These are phyloP conservation scores for Neofusicoccum ribis DNA, from an alignment of 2,329 filamentous ascomycete species.

Conservation along the genomic window DNA sequence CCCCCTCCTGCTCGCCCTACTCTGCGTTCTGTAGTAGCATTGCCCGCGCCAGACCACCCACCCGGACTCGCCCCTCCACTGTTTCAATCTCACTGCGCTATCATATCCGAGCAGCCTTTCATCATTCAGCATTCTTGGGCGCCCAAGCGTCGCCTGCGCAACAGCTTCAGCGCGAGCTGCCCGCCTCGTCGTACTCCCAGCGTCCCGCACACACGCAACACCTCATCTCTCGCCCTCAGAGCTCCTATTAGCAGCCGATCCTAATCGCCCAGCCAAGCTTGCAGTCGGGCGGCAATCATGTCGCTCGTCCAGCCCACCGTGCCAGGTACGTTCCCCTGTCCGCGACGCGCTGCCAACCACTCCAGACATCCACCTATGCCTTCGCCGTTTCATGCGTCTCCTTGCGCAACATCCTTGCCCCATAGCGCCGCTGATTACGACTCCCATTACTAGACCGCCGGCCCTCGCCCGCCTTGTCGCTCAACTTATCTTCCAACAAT, in stretches of 20 bases:
- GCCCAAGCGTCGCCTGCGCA: constrained; percentile 19
- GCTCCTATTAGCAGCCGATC: constrained; percentile 14
- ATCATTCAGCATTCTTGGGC: constrained; percentile 16
- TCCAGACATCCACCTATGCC: constrained; percentile 15
- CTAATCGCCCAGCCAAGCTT: not conserved
- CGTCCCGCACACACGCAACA: constrained; percentile 11
- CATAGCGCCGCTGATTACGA: constrained; percentile 27
- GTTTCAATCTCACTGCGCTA: constrained; percentile 15
- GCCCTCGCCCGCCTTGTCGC: constrained; percentile 57
- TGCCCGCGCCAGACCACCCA: not conserved
- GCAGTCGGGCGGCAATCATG: constrained; percentile 33
- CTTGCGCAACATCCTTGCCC: constrained; percentile 25
- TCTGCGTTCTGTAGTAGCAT: not conserved
- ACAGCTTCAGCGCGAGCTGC: not conserved
- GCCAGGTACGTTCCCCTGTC: constrained; percentile 40
- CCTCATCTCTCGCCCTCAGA: constrained; percentile 5
- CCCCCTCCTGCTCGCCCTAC: not conserved
- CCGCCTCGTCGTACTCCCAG: not conserved
- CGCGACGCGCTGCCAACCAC: constrained; percentile 12
- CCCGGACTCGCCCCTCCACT: not conserved
- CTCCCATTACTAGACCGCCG: constrained; percentile 36
- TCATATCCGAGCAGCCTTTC: constrained; percentile 18
- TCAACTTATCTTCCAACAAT: constrained; percentile 74
- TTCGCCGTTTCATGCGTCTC: constrained; percentile 20
- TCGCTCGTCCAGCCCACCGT: constrained; percentile 44